Conservation (phyloP, 2,329 filamentous ascomycete genomes). For the Colletotrichum destructivum region DNA sequence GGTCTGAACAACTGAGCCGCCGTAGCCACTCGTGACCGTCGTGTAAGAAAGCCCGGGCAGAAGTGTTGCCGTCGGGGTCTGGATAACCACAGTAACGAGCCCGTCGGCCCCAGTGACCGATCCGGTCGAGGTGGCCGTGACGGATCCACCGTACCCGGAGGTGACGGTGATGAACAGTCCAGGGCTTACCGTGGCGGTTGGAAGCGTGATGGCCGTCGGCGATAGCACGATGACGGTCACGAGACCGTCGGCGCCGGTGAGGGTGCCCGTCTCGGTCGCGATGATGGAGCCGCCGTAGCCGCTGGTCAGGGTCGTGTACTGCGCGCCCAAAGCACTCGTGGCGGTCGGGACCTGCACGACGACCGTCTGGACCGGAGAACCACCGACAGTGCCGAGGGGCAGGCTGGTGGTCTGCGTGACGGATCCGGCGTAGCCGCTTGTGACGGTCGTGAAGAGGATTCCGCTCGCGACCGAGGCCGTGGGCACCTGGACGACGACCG, state of each 20-base stretch:
- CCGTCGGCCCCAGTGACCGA: constrained; percentile 7
- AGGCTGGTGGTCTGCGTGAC: constrained; percentile 1
- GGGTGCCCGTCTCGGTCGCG: not conserved
- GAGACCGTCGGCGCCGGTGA: constrained; percentile 7
- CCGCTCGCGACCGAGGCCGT: not conserved
- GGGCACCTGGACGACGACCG: constrained; percentile 13
- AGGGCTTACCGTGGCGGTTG: not conserved
- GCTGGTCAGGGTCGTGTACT: constrained; percentile 14
- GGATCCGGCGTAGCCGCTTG: constrained; percentile 9
- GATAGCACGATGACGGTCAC: constrained; percentile 22
- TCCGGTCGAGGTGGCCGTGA: constrained; percentile 14
- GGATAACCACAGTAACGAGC: constrained; percentile 20
- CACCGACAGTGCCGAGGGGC: not conserved
- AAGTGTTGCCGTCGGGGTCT: constrained; percentile 2
- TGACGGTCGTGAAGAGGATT: not conserved
- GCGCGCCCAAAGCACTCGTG: not conserved
- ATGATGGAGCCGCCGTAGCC: constrained; percentile 15
- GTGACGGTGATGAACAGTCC: not conserved
- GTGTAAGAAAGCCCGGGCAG: constrained; percentile 5
- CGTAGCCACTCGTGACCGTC: not conserved
- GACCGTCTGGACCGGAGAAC: not conserved
- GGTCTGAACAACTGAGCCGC: not conserved
- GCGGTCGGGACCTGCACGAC: constrained; percentile 1
- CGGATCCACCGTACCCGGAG: constrained; percentile 16
- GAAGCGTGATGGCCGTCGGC: constrained; percentile 13